These are phyloP conservation scores for Pseudonitzschia pungens DNA, from an alignment of 108 stramenopile species.

Conservation along the genomic window DNA sequence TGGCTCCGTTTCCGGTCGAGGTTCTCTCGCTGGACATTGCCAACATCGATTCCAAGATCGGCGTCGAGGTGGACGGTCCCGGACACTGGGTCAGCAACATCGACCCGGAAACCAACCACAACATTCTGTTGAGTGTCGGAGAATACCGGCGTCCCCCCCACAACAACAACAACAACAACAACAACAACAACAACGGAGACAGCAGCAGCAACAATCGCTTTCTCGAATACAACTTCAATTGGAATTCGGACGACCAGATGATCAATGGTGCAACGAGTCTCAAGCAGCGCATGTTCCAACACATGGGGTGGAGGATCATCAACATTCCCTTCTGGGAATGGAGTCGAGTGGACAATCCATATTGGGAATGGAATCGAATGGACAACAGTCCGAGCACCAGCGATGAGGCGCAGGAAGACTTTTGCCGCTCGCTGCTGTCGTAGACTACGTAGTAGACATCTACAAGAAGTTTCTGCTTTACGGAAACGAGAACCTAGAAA, in stretches of 20 bases:
- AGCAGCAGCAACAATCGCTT: not conserved
- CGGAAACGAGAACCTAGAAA: too few relatives aligned
- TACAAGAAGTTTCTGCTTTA: too few relatives aligned
- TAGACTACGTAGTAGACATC: too few relatives aligned
- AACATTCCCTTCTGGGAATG: constrained; percentile 87
- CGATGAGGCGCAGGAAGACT: constrained; percentile 9
- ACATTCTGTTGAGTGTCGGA: not conserved
- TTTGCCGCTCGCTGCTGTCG: constrained; percentile 15
- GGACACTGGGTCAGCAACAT: constrained; percentile 73
- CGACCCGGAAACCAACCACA: constrained; percentile 30
- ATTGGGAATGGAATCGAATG: too few relatives aligned
- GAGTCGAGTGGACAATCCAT: constrained; percentile 20
- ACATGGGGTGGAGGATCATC: constrained; percentile 72
- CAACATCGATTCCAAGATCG: constrained; percentile 54
- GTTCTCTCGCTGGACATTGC: constrained; percentile 62
- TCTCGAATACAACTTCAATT: constrained; percentile 34
- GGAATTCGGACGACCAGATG: constrained; percentile 41
- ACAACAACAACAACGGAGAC: not conserved
- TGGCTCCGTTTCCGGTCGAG: constrained; percentile 34
- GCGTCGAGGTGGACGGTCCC: constrained; percentile 87
- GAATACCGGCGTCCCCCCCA: not conserved
- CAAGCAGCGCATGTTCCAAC: constrained; percentile 61
- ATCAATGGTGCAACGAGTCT: constrained; percentile 73
- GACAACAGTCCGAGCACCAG: not conserved
- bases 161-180: not conserved